phyloP scores from a whole-genome alignment of 306 rosid species.

The Glycine soja region DNA sequence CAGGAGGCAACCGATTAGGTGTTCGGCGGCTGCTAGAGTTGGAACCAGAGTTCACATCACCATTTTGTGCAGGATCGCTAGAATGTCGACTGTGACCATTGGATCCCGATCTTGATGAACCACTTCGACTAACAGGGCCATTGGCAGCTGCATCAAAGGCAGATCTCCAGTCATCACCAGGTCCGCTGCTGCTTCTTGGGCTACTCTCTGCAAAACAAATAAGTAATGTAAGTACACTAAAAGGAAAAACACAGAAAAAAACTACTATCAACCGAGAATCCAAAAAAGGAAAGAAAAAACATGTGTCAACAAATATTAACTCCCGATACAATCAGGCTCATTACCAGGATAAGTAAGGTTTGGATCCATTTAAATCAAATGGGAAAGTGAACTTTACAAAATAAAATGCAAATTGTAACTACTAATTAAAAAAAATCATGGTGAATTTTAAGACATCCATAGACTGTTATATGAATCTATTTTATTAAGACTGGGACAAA shows the following conservation, averaged over 20 bases:
- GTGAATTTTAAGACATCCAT: neutral
- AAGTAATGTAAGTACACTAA: neutral
- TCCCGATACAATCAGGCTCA: neutral
- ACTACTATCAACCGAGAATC: neutral
- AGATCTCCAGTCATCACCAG: conserved; percentile 90
- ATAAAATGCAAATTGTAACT: conserved; percentile 15
- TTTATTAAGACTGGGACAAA: neutral
- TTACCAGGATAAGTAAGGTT: conserved; percentile 1
- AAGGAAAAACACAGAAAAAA: neutral
- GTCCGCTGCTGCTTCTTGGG: conserved; percentile 70
- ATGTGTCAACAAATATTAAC: conserved; percentile 1
- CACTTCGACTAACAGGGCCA: conserved; percentile 61
- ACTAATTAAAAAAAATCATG: neutral
- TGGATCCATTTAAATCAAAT: neutral
- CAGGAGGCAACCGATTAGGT: conserved; percentile 86
- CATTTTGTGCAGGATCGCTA: conserved; percentile 85
- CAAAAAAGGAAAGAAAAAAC: neutral
- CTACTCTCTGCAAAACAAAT: conserved; percentile 70
- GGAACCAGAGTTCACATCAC: conserved; percentile 69
- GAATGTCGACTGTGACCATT: conserved; percentile 81
- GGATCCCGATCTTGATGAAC: conserved; percentile 67
- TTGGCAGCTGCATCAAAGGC: conserved; percentile 96
- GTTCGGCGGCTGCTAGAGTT: conserved; percentile 89
- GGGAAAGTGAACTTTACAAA: neutral
- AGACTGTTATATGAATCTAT: neutral